These are phyloP conservation scores for Lodderomyces parapsilosis DNA, from an alignment of 1,139 yeast genomes.

Conservation along the genomic window DNA sequence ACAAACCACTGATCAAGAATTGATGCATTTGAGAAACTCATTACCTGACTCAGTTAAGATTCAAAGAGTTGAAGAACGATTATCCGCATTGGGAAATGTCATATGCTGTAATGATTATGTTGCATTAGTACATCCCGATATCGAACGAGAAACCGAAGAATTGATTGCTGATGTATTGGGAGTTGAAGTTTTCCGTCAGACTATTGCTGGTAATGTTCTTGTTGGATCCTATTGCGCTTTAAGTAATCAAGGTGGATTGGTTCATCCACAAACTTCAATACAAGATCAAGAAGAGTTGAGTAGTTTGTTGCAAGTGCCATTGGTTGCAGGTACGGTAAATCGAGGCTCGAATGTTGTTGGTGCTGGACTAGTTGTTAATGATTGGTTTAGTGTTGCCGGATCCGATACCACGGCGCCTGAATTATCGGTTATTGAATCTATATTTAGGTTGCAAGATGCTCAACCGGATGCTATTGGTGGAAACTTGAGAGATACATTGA, in stretches of 20 bases:
- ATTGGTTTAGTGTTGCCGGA: constrained; percentile 97
- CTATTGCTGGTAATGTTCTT: constrained; percentile 95
- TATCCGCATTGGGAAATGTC: constrained; percentile 95
- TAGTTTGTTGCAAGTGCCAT: constrained; percentile 91
- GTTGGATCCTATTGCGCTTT: constrained; percentile 96
- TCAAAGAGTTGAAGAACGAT: constrained; percentile 96
- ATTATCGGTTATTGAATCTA: constrained; percentile 92
- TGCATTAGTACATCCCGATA: constrained; percentile 98
- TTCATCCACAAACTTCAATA: constrained; percentile 95
- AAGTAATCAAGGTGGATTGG: constrained; percentile 97
- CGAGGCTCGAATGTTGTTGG: constrained; percentile 98
- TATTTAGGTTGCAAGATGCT: constrained; percentile 87
- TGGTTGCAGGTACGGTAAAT: constrained; percentile 98
- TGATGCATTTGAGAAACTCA: constrained; percentile 95
- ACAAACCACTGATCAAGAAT: constrained; percentile 98
- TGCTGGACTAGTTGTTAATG: constrained; percentile 98
- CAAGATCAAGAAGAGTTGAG: constrained; percentile 98
- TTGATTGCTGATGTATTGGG: constrained; percentile 98
- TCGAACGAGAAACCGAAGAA: constrained; percentile 98
- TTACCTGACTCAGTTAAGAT: constrained; percentile 95
- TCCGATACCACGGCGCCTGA: constrained; percentile 98
- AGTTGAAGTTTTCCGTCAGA: constrained; percentile 98
- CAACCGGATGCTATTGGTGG: constrained; percentile 83
- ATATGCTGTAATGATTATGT: constrained; percentile 99
- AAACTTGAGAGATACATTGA: constrained; percentile 84